Conservation (phyloP, 495 filamentous ascomycete genomes). For the Penicillium goetzii region DNA sequence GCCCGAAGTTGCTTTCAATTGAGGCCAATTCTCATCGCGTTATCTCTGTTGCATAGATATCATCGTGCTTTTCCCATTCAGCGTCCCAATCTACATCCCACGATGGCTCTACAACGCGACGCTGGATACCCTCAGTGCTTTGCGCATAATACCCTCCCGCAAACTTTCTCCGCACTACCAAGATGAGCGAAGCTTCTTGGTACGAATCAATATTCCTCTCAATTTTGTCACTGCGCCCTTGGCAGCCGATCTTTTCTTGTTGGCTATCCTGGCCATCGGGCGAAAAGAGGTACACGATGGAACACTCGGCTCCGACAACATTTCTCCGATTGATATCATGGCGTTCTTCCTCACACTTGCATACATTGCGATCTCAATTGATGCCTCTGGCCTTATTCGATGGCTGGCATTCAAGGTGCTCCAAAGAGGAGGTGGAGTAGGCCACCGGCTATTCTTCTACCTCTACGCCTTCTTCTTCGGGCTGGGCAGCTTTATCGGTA, state of each 20-base stretch:
- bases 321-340: constrained; percentile 67
- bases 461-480: constrained; percentile 68
- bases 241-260: constrained; percentile 66
- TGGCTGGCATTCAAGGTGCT: constrained; percentile 69
- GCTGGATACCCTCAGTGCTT: constrained; percentile 41
- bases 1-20: neutral
- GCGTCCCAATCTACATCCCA: constrained; percentile 60
- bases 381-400: constrained; percentile 67
- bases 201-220: constrained; percentile 58
- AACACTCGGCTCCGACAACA: constrained; percentile 61
- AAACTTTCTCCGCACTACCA: constrained; percentile 17
- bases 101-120: constrained; percentile 46
- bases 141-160: constrained; percentile 56
- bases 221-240: constrained; percentile 69
- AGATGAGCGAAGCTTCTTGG: constrained; percentile 29
- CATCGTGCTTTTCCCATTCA: constrained; percentile 65
- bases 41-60: constrained; percentile 46
- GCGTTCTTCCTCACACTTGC: constrained; percentile 70
- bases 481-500: constrained; percentile 68
- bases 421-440: constrained; percentile 62
- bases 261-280: constrained; percentile 65
- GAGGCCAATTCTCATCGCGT: constrained; percentile 10
- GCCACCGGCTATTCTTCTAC: constrained; percentile 67
- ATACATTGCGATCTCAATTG: constrained; percentile 75
- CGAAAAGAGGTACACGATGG: constrained; percentile 63